Percentiles rank a stretch among this genome's conserved stretches.
Evolutionary conservation across 495 filamentous ascomycete species (phyloP).

Genomic region (Opeltia flavorubescens): DNA sequence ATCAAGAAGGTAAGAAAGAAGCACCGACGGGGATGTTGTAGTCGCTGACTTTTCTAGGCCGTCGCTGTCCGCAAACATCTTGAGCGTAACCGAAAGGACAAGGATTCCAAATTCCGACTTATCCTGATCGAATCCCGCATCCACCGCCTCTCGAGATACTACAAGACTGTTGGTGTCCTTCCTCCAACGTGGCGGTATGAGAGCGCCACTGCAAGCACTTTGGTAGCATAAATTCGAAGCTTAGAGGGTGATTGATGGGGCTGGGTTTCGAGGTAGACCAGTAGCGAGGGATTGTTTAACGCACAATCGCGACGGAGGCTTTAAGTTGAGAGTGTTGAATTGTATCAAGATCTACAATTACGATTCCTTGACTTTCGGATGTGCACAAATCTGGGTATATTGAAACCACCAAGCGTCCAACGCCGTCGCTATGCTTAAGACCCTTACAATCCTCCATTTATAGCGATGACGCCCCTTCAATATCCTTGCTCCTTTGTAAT

Average conservation of each 20-base stretch:
- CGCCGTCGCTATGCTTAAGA: neutral
- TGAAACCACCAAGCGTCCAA: conserved; percentile 7
- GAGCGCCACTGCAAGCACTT: conserved; percentile 43
- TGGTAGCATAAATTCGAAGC: conserved; percentile 31
- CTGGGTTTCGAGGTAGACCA: no score
- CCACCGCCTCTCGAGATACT: conserved; percentile 93
- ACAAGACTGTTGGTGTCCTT: conserved; percentile 97
- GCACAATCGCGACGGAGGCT: no score
- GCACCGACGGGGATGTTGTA: no score
- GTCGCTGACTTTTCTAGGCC: conserved; percentile 37
- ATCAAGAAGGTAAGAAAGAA: conserved; percentile 81
- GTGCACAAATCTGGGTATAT: neutral
- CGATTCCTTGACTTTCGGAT: neutral
- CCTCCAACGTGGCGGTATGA: conserved; percentile 98
- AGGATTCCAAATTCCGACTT: conserved; percentile 98
- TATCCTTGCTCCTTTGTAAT: conserved; percentile 63
- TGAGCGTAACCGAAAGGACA: conserved; percentile 99
- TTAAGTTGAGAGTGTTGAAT: neutral
- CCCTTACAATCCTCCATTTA: neutral
- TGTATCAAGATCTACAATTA: neutral
- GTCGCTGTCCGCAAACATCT: conserved; percentile 99
- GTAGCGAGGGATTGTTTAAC: no score
- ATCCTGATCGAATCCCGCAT: conserved; percentile 99
- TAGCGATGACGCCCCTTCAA: conserved; percentile 35
- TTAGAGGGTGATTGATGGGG: neutral